Percentiles rank a stretch among this genome's conserved stretches.
phyloP scores from a whole-genome alignment of 257 asterid genomes.

The Striga asiatica region DNA sequence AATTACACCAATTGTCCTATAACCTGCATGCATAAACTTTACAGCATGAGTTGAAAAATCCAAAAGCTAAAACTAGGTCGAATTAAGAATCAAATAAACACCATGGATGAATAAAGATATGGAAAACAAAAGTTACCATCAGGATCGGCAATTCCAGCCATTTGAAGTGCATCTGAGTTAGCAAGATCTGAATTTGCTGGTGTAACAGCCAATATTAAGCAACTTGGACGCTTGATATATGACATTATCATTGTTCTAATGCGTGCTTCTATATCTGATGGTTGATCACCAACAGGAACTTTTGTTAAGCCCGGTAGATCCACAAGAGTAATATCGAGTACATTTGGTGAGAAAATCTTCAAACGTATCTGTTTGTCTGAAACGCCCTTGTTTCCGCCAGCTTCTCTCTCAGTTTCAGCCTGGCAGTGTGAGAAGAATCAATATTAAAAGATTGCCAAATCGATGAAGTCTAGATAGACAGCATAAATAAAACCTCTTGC shows the following conservation, averaged over 20 bases:
- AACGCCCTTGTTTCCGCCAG: slow-evolving; percentile 74
- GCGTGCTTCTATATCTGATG: slow-evolving; percentile 86
- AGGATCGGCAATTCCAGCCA: slow-evolving; percentile 91
- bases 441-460: not conserved
- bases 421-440: slow-evolving; percentile 7
- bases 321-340: slow-evolving; percentile 85
- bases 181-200: slow-evolving; percentile 96
- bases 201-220: slow-evolving; percentile 81
- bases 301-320: slow-evolving; percentile 87
- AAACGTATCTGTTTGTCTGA: slow-evolving; percentile 79
- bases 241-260: slow-evolving; percentile 93
- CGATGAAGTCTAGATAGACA: not conserved
- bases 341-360: slow-evolving; percentile 87
- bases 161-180: slow-evolving; percentile 94
- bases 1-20: slow-evolving; percentile 88
- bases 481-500: not conserved
- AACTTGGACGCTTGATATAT: slow-evolving; percentile 51
- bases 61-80: not conserved
- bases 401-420: slow-evolving; percentile 91
- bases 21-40: slow-evolving; percentile 43
- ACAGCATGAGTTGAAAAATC: slow-evolving; percentile 15
- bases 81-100: too few species aligned
- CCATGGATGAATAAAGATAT: not conserved
- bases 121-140: slow-evolving; percentile 45
- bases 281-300: slow-evolving; percentile 73